phyloP scores from a whole-genome alignment of 306 rosid genomes.

The Acacia confusa region DNA sequence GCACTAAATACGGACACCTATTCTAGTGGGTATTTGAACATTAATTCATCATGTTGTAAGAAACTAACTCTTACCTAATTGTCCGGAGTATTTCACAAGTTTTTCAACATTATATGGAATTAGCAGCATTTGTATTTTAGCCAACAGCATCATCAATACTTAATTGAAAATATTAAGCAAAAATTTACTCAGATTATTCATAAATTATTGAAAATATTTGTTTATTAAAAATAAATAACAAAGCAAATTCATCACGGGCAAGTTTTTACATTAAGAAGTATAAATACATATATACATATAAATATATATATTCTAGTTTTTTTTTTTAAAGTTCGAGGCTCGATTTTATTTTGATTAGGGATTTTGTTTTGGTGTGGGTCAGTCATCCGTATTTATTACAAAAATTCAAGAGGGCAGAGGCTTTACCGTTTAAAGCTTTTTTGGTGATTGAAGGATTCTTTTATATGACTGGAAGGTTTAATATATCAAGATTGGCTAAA shows the following conservation, averaged over 20 bases:
- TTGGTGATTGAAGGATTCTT: not conserved
- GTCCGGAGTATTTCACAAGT: not conserved
- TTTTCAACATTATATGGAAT: too few relatives aligned
- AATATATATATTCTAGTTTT: too few relatives aligned
- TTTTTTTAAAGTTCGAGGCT: not conserved
- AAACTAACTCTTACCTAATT: too few relatives aligned
- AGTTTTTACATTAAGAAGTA: not conserved
- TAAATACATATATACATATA: too few relatives aligned
- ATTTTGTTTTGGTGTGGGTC: not conserved
- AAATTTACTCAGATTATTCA: too few relatives aligned
- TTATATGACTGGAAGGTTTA: not conserved
- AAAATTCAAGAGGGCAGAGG: not conserved
- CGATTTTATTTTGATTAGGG: not conserved
- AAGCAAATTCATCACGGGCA: not conserved
- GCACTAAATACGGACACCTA: too few relatives aligned
- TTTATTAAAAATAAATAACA: not conserved
- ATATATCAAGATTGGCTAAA: not conserved
- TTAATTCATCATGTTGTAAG: too few relatives aligned
- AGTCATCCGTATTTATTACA: not conserved
- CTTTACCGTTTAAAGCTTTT: not conserved
- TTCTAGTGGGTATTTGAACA: accelerated
- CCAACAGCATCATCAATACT: not conserved
- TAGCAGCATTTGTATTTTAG: not conserved
- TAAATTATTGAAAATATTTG: not conserved
- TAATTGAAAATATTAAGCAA: not conserved